Evolutionary conservation across 2,329 filamentous ascomycete genomes (phyloP).

Genomic region (Cladophialophora yegresii): DNA sequence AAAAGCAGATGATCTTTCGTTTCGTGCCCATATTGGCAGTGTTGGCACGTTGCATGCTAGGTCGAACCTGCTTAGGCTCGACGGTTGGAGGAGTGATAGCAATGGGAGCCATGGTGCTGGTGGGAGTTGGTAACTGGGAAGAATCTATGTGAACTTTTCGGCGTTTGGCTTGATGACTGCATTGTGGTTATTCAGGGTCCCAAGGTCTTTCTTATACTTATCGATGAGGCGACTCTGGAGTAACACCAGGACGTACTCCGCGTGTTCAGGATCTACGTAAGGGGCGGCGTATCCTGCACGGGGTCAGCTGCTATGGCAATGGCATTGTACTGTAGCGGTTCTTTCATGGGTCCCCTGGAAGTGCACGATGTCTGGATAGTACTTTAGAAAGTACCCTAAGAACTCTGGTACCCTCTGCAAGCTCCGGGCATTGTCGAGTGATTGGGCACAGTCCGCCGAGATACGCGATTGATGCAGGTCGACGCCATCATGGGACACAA

Average conservation of each 20-base stretch:
- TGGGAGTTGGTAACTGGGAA: slow-evolving; percentile 1
- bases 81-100: slow-evolving; percentile 33
- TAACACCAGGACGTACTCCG: neutral
- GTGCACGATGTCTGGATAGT: neutral
- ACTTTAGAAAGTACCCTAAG: slow-evolving; percentile 5
- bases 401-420: slow-evolving; percentile 24
- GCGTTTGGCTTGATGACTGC: neutral
- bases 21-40: slow-evolving; percentile 39
- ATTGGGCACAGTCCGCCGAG: slow-evolving; percentile 17
- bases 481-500: slow-evolving; percentile 19
- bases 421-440: neutral
- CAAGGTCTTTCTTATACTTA: slow-evolving; percentile 7
- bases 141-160: neutral
- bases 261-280: slow-evolving; percentile 20
- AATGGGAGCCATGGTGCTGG: slow-evolving; percentile 33
- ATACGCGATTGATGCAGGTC: slow-evolving; percentile 18
- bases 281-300: slow-evolving; percentile 24
- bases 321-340: neutral
- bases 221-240: neutral
- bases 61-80: slow-evolving; percentile 31
- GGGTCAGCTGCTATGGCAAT: neutral
- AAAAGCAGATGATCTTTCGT: slow-evolving; percentile 51
- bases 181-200: neutral
- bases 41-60: slow-evolving; percentile 28
- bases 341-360: neutral